Evolutionary conservation across 2,329 filamentous ascomycete species (phyloP), one percentile per base, ranked within the genome.

Genomic region (Aureobasidium sp.): DNA sequence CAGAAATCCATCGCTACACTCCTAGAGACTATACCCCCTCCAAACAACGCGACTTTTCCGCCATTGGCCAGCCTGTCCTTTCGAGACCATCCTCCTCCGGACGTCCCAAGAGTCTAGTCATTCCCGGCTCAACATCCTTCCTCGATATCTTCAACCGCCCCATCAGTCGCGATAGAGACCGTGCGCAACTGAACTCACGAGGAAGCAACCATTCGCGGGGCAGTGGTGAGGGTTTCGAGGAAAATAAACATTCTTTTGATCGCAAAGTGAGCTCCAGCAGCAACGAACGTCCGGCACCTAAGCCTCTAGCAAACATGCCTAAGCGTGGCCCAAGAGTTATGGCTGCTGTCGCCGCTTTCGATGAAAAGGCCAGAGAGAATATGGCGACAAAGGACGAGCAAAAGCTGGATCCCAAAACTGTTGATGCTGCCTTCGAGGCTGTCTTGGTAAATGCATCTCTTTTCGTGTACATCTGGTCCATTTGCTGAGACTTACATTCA

Each of bases 261-360:
- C 70, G 75, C 5, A 75, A 74, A 60, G 64, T 69, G 37, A 75
- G 75, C 46, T 68, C 67, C 2, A 71, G 71, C 63, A 73, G 71
- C 47, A 64, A 66, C 13, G 73, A 74, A 62, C 70, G 72, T 13
- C 62, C 65, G 5, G 63, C 67, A 2, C 62, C 62, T 0, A 70
- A 71, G 57, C 68, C 69, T 26, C 70, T 69, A 50, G 63, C 73
- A 39, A 72, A 65, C 37, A 65, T 74, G 8, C 65, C 67, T 29
- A 82, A 80, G 73, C 78, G 77, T 70, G 78, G 79, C 61, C 79
- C 77, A 64, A 79, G 84, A 52, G 84, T 87, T 26, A 82, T 86
- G 76, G 84, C 84, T 65, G 84, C 83, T 15, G 84, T 87, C n/a
- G 83, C 84, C 41, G 81, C 77, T 5, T 82, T 87, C 66, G 84